These are phyloP conservation scores for Euphorbia tirucalli DNA, from an alignment of 345 rosid genomes.

Conservation along the genomic window DNA sequence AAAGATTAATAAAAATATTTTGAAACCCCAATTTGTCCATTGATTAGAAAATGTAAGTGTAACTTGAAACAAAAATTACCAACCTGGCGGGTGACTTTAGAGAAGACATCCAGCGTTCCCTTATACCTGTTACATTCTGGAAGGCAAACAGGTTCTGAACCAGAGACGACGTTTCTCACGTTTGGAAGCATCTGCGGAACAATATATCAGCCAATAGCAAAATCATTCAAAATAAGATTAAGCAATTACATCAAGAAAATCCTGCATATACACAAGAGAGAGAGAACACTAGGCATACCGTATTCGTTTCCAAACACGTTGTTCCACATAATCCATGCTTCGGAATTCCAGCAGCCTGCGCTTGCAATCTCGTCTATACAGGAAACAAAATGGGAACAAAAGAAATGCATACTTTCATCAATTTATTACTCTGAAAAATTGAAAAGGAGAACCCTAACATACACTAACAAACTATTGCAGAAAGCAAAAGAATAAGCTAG, in stretches of 20 bases:
- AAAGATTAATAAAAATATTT: background rate
- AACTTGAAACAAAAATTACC: slow-evolving; percentile 18
- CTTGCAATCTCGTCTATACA: slow-evolving; percentile 79
- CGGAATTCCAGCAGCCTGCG: slow-evolving; percentile 86
- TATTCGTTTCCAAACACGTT: slow-evolving; percentile 10
- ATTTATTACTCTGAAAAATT: background rate
- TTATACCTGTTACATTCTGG: slow-evolving; percentile 91
- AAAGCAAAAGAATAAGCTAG: background rate
- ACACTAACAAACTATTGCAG: background rate
- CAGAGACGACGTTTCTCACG: slow-evolving; percentile 71
- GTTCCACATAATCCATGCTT: slow-evolving; percentile 22
- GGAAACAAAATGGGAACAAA: background rate
- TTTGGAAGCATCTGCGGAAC: slow-evolving; percentile 67
- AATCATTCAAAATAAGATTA: background rate
- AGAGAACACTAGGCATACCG: slow-evolving; percentile 3
- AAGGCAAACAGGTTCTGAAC: slow-evolving; percentile 81
- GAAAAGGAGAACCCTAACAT: background rate
- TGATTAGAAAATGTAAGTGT: background rate
- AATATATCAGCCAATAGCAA: background rate
- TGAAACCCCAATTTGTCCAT: background rate
- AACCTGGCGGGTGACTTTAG: slow-evolving; percentile 85
- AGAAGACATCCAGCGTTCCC: slow-evolving; percentile 85
- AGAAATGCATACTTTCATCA: background rate
- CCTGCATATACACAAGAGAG: background rate
- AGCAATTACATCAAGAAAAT: background rate